These are phyloP conservation scores for Apiotrichum siamense DNA, from an alignment of 1,284 basidiomycete genomes.

Conservation along the genomic window DNA sequence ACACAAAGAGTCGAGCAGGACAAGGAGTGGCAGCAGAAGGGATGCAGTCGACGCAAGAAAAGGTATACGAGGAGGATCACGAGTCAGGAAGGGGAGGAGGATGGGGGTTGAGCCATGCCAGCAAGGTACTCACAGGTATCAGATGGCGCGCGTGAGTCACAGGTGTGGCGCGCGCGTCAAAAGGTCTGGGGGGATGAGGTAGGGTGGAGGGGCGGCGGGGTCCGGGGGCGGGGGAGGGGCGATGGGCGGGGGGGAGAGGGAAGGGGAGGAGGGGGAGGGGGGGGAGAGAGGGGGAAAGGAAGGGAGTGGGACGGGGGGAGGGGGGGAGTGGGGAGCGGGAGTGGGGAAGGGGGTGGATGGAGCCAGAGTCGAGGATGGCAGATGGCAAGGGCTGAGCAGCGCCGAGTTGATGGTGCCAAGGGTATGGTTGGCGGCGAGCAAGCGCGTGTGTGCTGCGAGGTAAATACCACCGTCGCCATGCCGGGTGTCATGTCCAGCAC, in stretches of 20 bases:
- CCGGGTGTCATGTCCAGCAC: no score
- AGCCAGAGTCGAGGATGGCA: background rate
- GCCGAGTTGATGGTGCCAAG: no score
- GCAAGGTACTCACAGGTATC: background rate
- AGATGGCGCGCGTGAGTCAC: background rate
- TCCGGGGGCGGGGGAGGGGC: background rate
- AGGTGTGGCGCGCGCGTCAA: background rate
- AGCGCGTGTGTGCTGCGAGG: no score
- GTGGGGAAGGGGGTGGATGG: background rate
- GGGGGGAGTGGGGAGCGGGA: background rate
- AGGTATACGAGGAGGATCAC: background rate
- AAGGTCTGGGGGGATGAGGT: background rate
- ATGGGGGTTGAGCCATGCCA: background rate
- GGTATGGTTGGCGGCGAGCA: no score
- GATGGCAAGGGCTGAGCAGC: background rate
- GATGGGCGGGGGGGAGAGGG: background rate
- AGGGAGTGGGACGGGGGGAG: background rate
- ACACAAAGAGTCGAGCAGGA: no score
- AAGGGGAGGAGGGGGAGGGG: background rate
- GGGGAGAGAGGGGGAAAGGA: background rate
- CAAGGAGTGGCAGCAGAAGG: no score
- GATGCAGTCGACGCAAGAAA: no score
- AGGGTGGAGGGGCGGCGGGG: background rate
- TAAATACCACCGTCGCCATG: no score
- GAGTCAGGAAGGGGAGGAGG: conserved; percentile 16